Base-by-base conservation (phyloP, 768 basidiomycete genomes). In the Steccherinum ochraceum region DNA sequence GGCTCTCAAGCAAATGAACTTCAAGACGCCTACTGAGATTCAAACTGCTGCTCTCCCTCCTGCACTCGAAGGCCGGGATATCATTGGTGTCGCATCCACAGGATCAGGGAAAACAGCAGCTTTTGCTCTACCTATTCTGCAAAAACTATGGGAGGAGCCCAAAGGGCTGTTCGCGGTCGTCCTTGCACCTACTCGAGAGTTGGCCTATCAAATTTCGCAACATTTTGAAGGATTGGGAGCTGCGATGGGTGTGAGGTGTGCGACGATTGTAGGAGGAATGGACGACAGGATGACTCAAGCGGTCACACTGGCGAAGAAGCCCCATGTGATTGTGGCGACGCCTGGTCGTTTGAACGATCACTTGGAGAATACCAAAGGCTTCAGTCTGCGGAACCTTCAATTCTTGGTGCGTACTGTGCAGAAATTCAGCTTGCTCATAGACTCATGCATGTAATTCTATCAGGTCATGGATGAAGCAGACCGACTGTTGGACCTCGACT, bases 401-500 rank as follows among this genome's bases (percentile, higher is more conserved):
- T 98, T 93, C 64, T 67, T 99, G 64, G 95, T 94, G 58, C 46
- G 89, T 65, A 11, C 2, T 19, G 45, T n/a, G 19, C n/a, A n/a
- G n/a, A n/a, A n/a, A n/a, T n/a, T n/a, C n/a, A n/a, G n/a, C n/a
- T 39, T 39, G 11, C 35, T 39, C 11, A 39, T 11, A 11, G 35
- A 11, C 11, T 39, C 35, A 11, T 39, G n/a, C n/a, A 39, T 39
- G 35, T 39, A 11, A 11, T 51, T 10, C 12, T 19, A 16, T 5
- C 56, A 96, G 93, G 93, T 98, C n/a, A 73, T 99, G 58, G 95
- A 98, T 57, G 95, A 98, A 71, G 95, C 96, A 5, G 95, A 99
- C 70, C 80, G 95, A 46, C 70, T 99, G 21, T 72, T 98, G 41
- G 95, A 97, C 68, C 85, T 98, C 81, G 95, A 98, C 65, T 98